Percentiles rank a stretch among this genome's conserved stretches.
phyloP scores from a whole-genome alignment of 192 early-diverging fungal genomes.

The Coemansia sp. region DNA sequence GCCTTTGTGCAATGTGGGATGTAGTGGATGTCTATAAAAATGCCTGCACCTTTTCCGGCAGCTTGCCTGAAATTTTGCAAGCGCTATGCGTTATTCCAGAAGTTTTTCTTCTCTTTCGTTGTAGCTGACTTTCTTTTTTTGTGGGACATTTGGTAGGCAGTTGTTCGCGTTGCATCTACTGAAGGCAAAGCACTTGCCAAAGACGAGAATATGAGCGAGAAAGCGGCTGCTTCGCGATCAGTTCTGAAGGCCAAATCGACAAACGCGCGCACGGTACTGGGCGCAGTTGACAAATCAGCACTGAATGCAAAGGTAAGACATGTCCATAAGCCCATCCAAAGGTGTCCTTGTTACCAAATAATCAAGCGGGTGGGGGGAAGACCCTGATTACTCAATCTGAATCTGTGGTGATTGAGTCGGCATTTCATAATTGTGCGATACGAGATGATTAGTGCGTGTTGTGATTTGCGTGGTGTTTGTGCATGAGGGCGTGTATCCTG shows the following conservation, averaged over 20 bases:
- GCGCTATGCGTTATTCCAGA: too few species aligned
- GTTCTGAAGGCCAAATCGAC: slow-evolving; percentile 13
- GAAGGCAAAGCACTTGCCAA: slow-evolving; percentile 7
- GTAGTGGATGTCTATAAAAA: too few species aligned
- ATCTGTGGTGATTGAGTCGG: background rate
- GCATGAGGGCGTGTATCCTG: too few species aligned
- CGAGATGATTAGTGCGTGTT: background rate
- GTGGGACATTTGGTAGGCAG: background rate
- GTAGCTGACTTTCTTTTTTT: background rate
- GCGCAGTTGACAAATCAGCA: slow-evolving; percentile 8
- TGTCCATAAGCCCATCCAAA: background rate
- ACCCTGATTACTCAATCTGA: too few species aligned
- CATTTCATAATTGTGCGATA: too few species aligned
- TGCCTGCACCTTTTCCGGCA: background rate
- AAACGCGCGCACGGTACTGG: slow-evolving; percentile 12
- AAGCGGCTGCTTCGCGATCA: slow-evolving; percentile 3
- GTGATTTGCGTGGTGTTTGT: background rate
- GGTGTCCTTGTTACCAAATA: too few species aligned
- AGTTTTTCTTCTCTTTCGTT: background rate
- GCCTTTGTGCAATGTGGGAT: background rate
- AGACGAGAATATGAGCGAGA: slow-evolving; percentile 7
- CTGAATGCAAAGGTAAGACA: slow-evolving; percentile 22
- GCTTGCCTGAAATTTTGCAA: background rate
- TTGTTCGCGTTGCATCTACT: slow-evolving; percentile 4
- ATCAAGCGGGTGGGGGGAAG: too few species aligned